Conservation (phyloP, 495 filamentous ascomycete species). For the Parachaetomium inaequale region DNA sequence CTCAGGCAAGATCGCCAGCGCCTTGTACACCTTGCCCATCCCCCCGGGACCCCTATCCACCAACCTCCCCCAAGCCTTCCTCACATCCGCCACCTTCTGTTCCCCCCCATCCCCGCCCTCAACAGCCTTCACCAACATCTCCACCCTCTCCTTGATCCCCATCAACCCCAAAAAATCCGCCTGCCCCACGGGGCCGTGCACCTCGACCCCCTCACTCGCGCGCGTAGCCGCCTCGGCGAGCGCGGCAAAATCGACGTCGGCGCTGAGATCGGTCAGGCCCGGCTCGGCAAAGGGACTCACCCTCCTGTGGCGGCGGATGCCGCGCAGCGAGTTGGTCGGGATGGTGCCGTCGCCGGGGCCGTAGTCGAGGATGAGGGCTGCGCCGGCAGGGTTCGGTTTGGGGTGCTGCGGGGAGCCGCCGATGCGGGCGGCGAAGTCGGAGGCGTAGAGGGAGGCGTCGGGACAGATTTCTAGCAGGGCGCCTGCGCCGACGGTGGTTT, state of each 20-base stretch:
- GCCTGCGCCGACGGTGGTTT: slow-evolving; percentile 53
- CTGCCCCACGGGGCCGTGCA: slow-evolving; percentile 90
- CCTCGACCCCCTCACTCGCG: slow-evolving; percentile 74
- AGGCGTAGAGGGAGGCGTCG: slow-evolving; percentile 70
- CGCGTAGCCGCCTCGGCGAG: slow-evolving; percentile 75
- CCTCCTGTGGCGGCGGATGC: slow-evolving; percentile 68
- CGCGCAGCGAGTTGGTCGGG: slow-evolving; percentile 81
- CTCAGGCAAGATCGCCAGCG: slow-evolving; percentile 83
- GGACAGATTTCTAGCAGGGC: slow-evolving; percentile 84
- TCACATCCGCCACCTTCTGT: slow-evolving; percentile 63
- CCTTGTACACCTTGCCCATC: slow-evolving; percentile 95
- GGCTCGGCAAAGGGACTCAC: slow-evolving; percentile 74
- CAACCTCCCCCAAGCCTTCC: slow-evolving; percentile 73
- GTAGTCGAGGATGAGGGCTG: slow-evolving; percentile 91
- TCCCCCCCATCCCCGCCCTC: slow-evolving; percentile 44
- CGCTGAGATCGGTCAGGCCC: slow-evolving; percentile 79
- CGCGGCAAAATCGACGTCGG: slow-evolving; percentile 86
- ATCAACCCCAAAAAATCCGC: slow-evolving; percentile 70
- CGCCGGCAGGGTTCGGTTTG: slow-evolving; percentile 67
- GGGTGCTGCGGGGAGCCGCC: slow-evolving; percentile 58
- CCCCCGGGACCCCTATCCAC: slow-evolving; percentile 72
- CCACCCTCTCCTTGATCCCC: slow-evolving; percentile 76
- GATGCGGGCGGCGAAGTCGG: slow-evolving; percentile 79
- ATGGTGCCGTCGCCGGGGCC: slow-evolving; percentile 69
- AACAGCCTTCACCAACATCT: slow-evolving; percentile 56